Base-by-base conservation (phyloP, 2,329 filamentous ascomycete genomes). In the Fusarium chlamydosporum region DNA sequence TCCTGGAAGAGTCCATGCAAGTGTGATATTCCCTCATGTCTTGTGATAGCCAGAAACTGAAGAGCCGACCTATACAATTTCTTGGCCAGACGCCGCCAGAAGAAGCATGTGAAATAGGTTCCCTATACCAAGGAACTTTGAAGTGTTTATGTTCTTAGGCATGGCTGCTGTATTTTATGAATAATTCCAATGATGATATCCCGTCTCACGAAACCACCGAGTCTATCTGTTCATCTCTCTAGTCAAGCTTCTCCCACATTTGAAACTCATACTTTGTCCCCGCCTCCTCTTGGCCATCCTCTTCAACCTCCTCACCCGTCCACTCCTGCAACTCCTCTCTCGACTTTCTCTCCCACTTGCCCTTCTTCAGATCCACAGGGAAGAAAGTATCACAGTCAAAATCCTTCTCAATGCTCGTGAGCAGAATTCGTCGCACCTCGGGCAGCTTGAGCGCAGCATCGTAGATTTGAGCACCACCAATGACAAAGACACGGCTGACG, bases 401-500 rank as follows among this genome's bases (percentile, higher is more conserved):
- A 47, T 92, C 91, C 5, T 80, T 82, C 68, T 85, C 75, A 35
- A 96, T 86, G 67, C 87, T 85, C 51, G 92, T 96, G 68, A 95
- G 81, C 64, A 96, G 79, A 56, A 96, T 85, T 40, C 89, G 82
- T 72, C 82, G 85, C 41, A 89, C 83, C 77, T 88, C 84, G 41
- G 79, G 76, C 59, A 88, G 73, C 71, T 81, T 76, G 75, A 98
- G 82, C 15, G 93, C 90, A 23, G 89, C 86, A 38, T 82, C 83
- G 79, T 98, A 99, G 69, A 98, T 90, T 81, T 94, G 91, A 57
- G 89, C 92, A 6, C 96, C 96, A 26, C 96, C 96, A 74, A 99
- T 97, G 42, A 98, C 87, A 79, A 94, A 98, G 5, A 93, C 85
- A 72, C 87, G 86, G 10, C 84, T 86, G 34, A 89, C 72, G 41